Evolutionary conservation across 2,329 filamentous ascomycete genomes (phyloP).

Genomic region (Stromatinia cepivora): DNA sequence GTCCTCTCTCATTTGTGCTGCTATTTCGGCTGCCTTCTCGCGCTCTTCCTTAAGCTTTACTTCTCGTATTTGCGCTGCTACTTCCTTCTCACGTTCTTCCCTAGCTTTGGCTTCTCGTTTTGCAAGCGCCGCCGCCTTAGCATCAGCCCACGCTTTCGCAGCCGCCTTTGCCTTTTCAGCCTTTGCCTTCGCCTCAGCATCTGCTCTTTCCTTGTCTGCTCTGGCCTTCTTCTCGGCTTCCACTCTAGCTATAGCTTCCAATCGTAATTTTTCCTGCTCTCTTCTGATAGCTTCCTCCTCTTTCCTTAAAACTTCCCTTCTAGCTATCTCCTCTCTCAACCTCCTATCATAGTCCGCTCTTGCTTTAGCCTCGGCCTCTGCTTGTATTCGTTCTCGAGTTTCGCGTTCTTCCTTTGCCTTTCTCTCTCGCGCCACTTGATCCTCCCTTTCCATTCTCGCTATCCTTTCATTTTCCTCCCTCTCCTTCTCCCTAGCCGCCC

Average conservation of each 20-base stretch:
- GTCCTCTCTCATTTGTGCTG: neutral
- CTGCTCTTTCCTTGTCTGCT: slow-evolving; percentile 14
- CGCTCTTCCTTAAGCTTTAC: slow-evolving; percentile 41
- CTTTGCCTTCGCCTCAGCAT: slow-evolving; percentile 33
- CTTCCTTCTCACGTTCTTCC: slow-evolving; percentile 32
- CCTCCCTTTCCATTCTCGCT: slow-evolving; percentile 31
- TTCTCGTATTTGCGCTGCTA: slow-evolving; percentile 33
- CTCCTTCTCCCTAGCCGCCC: slow-evolving; percentile 48
- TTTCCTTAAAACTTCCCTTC: slow-evolving; percentile 26
- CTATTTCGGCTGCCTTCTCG: slow-evolving; percentile 32
- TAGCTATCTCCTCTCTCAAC: slow-evolving; percentile 41
- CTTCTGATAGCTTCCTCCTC: slow-evolving; percentile 16
- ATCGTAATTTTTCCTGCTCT: slow-evolving; percentile 36
- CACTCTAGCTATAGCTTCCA: slow-evolving; percentile 27
- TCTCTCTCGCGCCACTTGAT: slow-evolving; percentile 21
- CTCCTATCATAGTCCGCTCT: slow-evolving; percentile 44
- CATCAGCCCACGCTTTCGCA: slow-evolving; percentile 16
- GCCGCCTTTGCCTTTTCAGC: slow-evolving; percentile 31
- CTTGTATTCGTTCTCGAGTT: slow-evolving; percentile 44
- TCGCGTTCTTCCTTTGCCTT: slow-evolving; percentile 52
- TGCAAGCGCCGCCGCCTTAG: slow-evolving; percentile 22
- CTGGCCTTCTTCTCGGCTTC: slow-evolving; percentile 32
- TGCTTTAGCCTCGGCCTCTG: slow-evolving; percentile 53
- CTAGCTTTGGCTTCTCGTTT: slow-evolving; percentile 29
- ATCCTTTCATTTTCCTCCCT: slow-evolving; percentile 33